These are phyloP conservation scores for Deinandra increscens DNA, from an alignment of 129 eudicot species.

Conservation along the genomic window DNA sequence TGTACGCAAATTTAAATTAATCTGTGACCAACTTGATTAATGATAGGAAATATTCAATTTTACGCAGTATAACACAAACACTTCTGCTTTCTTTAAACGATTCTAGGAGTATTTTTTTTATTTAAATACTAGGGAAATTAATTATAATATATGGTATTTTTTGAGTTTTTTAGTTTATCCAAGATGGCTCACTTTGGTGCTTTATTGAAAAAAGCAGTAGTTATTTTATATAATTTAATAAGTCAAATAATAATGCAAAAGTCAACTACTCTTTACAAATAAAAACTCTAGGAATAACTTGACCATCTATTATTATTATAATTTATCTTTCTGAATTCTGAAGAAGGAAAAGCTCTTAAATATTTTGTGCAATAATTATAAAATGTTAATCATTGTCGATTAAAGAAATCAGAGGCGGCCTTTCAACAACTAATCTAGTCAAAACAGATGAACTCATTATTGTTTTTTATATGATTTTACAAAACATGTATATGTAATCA, in stretches of 20 bases:
- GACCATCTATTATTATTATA: background rate
- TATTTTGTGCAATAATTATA: background rate
- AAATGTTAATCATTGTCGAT: background rate
- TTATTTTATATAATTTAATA: background rate
- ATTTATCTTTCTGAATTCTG: background rate
- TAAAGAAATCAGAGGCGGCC: constrained; percentile 4
- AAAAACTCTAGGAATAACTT: background rate
- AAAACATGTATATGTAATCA: background rate
- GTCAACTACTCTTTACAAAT: background rate
- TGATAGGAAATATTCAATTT: too few relatives aligned
- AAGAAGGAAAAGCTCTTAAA: background rate
- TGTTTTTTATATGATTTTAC: background rate
- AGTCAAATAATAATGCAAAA: background rate
- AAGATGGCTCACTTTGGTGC: background rate
- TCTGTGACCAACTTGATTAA: too few relatives aligned
- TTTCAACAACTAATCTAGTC: constrained; percentile 14
- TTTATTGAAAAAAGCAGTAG: background rate
- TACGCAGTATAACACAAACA: too few relatives aligned
- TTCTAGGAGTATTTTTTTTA: too few relatives aligned
- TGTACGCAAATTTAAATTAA: too few relatives aligned
- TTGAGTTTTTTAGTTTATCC: background rate
- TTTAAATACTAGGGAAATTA: too few relatives aligned
- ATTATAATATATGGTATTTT: background rate
- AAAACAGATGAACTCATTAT: background rate
- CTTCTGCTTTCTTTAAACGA: too few relatives aligned